These are phyloP conservation scores for Fennellomyces sp. DNA, from an alignment of 371 early-diverging fungal genomes.

Conservation along the genomic window DNA sequence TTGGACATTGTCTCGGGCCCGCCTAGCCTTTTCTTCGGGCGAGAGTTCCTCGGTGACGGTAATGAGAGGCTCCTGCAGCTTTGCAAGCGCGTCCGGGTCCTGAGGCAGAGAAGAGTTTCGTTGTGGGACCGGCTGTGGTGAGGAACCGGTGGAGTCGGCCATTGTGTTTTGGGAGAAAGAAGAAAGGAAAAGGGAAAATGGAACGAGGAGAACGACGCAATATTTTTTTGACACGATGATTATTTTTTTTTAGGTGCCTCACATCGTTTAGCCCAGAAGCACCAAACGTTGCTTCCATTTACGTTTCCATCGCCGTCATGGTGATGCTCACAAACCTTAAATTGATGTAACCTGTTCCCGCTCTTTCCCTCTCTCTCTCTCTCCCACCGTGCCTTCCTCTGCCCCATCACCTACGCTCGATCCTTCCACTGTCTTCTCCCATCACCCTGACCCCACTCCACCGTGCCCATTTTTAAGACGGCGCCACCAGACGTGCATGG, in stretches of 20 bases:
- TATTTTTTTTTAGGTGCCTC: too few species aligned
- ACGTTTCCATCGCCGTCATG: neutral
- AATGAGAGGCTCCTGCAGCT: neutral
- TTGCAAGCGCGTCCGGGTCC: neutral
- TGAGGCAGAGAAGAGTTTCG: neutral
- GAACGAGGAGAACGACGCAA: neutral
- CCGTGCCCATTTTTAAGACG: neutral
- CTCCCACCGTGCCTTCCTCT: neutral
- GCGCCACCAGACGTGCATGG: neutral
- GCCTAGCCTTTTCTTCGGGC: slow-evolving; percentile 12
- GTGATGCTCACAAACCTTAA: neutral
- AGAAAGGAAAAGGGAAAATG: slow-evolving; percentile 1
- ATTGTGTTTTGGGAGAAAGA: slow-evolving; percentile 3
- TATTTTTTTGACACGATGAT: neutral
- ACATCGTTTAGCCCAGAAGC: too few species aligned
- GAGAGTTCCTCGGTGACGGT: slow-evolving; percentile 9
- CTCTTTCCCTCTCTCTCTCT: neutral
- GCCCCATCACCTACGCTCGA: too few species aligned
- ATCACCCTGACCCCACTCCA: too few species aligned
- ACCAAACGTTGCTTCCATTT: slow-evolving; percentile 3
- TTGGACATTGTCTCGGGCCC: slow-evolving; percentile 4
- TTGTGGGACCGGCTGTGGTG: slow-evolving; percentile 6
- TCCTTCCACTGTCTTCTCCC: too few species aligned
- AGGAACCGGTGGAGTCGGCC: slow-evolving; percentile 9
- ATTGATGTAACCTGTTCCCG: neutral